A percentile compares a stretch with the other conserved stretches of the same genome.
phyloP scores from a whole-genome alignment of 805 yeast species.

The Lachancea sp. region DNA sequence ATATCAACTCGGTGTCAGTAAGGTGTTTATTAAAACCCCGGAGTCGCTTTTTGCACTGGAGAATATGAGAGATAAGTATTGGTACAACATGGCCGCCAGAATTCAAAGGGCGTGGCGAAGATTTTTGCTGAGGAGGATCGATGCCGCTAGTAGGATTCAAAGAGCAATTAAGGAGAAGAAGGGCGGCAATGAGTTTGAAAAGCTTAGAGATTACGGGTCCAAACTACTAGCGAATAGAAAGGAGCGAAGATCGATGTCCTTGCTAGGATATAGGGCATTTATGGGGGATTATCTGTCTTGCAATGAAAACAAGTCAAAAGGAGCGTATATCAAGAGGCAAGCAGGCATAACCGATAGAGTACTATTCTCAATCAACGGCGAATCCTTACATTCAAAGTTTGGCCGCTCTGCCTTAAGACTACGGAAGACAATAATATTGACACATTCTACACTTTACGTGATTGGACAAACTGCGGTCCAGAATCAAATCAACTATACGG shows the following conservation, averaged over 20 bases:
- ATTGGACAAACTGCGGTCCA: conserved; percentile 69
- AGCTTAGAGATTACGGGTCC: conserved; percentile 80
- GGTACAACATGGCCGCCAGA: conserved; percentile 97
- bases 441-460: conserved; percentile 55
- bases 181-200: conserved; percentile 76
- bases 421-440: conserved; percentile 66
- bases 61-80: conserved; percentile 91
- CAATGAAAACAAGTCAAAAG: conserved; percentile 68
- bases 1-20: conserved; percentile 86
- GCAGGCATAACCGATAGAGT: conserved; percentile 64
- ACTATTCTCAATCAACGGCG: conserved; percentile 77
- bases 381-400: conserved; percentile 73
- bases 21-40: conserved; percentile 93
- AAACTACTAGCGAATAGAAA: conserved; percentile 64
- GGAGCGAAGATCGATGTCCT: conserved; percentile 82
- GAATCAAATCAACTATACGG: conserved; percentile 48
- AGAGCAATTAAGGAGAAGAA: conserved; percentile 73
- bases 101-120: conserved; percentile 96
- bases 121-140: conserved; percentile 70
- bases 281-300: conserved; percentile 93
- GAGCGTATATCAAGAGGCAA: conserved; percentile 65
- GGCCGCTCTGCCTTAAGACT: conserved; percentile 85
- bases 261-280: conserved; percentile 80
- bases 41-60: conserved; percentile 94
- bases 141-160: conserved; percentile 78